A percentile compares a stretch with the other conserved stretches of the same genome.
These are phyloP conservation scores for Eimeria maxima DNA, from an alignment of 169 alveolate species.

Conservation along the genomic window DNA sequence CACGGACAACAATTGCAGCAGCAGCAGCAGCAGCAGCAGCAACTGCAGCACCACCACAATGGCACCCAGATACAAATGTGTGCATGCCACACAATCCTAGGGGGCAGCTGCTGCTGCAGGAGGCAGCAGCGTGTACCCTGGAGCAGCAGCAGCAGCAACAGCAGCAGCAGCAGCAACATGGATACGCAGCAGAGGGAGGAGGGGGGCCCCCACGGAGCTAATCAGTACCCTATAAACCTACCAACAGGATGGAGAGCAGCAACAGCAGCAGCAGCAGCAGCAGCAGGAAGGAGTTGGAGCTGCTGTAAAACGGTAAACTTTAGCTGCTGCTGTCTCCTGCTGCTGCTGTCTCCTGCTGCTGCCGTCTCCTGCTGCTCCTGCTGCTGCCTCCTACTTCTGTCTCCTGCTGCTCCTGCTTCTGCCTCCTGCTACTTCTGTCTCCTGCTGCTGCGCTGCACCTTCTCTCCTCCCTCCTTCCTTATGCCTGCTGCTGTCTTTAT, in stretches of 20 bases:
- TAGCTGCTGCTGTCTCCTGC: not conserved
- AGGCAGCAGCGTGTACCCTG: conserved; percentile 17
- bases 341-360: not conserved
- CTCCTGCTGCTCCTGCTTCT: not conserved
- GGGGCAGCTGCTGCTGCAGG: conserved; percentile 61
- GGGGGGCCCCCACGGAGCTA: not conserved
- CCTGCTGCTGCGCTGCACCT: too few relatives aligned
- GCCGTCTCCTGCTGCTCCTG: conserved; percentile 8
- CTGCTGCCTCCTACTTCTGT: not conserved
- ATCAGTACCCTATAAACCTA: not conserved
- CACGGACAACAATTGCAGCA: not conserved
- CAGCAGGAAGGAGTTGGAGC: conserved; percentile 18
- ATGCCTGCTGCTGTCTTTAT: not conserved
- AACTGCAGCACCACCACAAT: not conserved
- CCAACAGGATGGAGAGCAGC: not conserved
- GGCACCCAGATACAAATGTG: conserved; percentile 2
- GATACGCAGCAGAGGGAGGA: not conserved
- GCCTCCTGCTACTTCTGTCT: not conserved
- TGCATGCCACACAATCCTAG: not conserved
- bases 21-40: conserved; percentile 15
- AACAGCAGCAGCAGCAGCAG: not conserved
- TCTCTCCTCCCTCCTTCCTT: too few relatives aligned
- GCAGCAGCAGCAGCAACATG: not conserved
- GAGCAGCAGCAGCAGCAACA: conserved; percentile 57
- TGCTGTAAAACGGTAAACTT: conserved; percentile 14